Evolutionary conservation across 208 protist genomes (phyloP).

Genomic region (Leishmania gerbilli): DNA sequence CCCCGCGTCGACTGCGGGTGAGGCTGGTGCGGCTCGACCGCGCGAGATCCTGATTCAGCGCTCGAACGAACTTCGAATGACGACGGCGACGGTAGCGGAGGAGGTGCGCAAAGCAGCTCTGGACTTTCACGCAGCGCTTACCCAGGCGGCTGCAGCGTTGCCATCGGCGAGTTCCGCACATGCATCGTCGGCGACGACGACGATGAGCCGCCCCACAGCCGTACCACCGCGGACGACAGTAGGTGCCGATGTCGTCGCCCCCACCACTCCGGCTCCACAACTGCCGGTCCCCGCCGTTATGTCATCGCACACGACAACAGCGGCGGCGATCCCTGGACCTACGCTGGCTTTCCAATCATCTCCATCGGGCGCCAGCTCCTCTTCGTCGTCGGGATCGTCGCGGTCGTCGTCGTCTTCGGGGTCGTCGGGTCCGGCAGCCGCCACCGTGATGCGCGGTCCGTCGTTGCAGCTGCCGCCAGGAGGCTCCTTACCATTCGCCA

Average conservation of each 20-base stretch:
- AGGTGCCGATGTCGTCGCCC: neutral
- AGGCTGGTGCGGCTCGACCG: constrained; percentile 32
- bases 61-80: constrained; percentile 52
- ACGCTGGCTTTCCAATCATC: neutral
- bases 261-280: constrained; percentile 2
- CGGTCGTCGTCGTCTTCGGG: neutral
- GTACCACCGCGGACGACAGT: neutral
- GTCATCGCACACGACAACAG: neutral
- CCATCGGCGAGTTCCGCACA: neutral
- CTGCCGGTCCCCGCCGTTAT: neutral
- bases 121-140: constrained; percentile 25
- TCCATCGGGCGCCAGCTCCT: constrained; percentile 1
- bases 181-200: neutral
- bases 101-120: constrained; percentile 26
- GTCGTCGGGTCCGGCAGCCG: constrained; percentile 6
- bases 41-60: constrained; percentile 56
- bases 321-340: too few species aligned
- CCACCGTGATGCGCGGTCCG: neutral
- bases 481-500: neutral
- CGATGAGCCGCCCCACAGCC: neutral
- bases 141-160: neutral
- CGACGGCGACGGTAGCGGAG: constrained; percentile 28
- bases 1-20: neutral
- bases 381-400: constrained; percentile 5
- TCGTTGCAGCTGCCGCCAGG: neutral